These are phyloP conservation scores for Dactylellina cionopaga DNA, from an alignment of 2,329 filamentous ascomycete species.

Conservation along the genomic window DNA sequence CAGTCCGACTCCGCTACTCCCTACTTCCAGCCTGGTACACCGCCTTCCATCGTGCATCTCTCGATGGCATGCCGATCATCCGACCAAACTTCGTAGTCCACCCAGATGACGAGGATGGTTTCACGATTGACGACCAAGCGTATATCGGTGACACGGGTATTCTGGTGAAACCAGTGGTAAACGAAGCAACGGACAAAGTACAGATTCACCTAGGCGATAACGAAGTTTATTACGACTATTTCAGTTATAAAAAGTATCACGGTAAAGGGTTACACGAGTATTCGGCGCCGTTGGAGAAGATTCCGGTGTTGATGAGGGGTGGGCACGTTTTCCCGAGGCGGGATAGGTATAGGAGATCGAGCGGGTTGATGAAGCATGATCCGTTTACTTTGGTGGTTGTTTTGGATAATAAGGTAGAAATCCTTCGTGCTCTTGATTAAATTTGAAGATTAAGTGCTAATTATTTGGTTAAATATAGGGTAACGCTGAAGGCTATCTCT, in stretches of 20 bases:
- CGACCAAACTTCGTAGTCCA: conserved; percentile 93
- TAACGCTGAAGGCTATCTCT: conserved; percentile 79
- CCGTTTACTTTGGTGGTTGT: conserved; percentile 90
- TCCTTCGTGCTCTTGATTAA: no score
- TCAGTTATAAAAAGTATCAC: conserved; percentile 80
- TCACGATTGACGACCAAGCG: conserved; percentile 89
- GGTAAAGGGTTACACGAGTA: conserved; percentile 76
- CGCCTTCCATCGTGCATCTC: conserved; percentile 88
- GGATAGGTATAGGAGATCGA: conserved; percentile 67
- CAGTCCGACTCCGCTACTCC: conserved; percentile 86
- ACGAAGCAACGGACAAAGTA: conserved; percentile 73
- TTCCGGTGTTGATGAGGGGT: conserved; percentile 90
- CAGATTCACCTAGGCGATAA: conserved; percentile 89
- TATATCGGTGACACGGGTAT: conserved; percentile 89
- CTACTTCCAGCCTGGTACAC: conserved; percentile 96
- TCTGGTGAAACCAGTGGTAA: conserved; percentile 88
- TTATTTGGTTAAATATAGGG: conserved; percentile 60
- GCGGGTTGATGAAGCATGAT: conserved; percentile 90
- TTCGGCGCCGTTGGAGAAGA: conserved; percentile 81
- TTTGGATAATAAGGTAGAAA: conserved; percentile 73
- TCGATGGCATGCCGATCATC: conserved; percentile 84
- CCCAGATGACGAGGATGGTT: conserved; percentile 84
- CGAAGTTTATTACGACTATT: conserved; percentile 95
- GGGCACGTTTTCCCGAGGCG: conserved; percentile 92
- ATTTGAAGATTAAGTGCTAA: neutral